A percentile compares a stretch with the other conserved stretches of the same genome.
Conservation (phyloP, 192 early-diverging fungal genomes). For the Piromyces sp. region DNA sequence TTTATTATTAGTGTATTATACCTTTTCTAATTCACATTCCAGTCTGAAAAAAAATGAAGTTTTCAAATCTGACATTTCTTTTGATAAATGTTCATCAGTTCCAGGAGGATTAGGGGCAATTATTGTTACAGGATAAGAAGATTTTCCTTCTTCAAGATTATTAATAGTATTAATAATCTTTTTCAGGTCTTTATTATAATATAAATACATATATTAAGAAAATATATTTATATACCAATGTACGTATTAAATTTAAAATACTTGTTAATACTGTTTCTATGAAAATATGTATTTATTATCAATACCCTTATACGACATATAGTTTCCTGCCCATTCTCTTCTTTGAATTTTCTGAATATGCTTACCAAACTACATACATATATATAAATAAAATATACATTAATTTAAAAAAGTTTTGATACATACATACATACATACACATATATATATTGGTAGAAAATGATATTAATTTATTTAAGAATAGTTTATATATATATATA, state of each 20-base stretch:
- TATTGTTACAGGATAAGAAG: neutral
- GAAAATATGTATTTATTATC: too few relatives aligned
- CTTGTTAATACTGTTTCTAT: too few relatives aligned
- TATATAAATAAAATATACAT: too few relatives aligned
- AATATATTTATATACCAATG: too few relatives aligned
- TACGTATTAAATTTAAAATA: too few relatives aligned
- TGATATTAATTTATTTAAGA: too few relatives aligned
- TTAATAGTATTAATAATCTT: neutral
- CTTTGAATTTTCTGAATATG: neutral
- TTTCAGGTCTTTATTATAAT: neutral
- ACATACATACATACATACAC: too few relatives aligned
- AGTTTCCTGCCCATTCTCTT: neutral
- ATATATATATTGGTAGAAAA: too few relatives aligned
- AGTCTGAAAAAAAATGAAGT: conserved; percentile 94
- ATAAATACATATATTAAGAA: too few relatives aligned
- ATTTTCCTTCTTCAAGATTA: neutral
- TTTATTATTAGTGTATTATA: too few relatives aligned
- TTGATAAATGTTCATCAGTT: neutral
- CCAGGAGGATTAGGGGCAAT: neutral
- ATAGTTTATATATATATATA: too few relatives aligned
- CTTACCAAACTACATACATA: neutral
- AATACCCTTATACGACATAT: neutral
- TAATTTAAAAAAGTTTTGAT: too few relatives aligned
- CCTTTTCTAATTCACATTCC: conserved; percentile 94
- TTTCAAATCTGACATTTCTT: conserved; percentile 63